A percentile compares a stretch with the other conserved stretches of the same genome.
phyloP scores from a whole-genome alignment of 306 rosid species.

The Fagus sylvatica region DNA sequence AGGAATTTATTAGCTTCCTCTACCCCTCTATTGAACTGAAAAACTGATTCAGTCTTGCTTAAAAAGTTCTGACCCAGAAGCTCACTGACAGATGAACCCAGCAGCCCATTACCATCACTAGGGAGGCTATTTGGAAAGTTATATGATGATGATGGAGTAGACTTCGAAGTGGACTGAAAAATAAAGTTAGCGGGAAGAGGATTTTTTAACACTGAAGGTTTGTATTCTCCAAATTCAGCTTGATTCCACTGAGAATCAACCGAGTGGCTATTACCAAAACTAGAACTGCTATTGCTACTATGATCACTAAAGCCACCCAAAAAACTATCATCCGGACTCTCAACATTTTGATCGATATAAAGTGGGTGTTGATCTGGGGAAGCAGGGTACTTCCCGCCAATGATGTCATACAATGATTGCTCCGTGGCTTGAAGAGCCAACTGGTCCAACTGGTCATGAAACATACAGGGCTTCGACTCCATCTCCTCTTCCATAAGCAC shows the following conservation, averaged over 20 bases:
- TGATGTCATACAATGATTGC: conserved; percentile 50
- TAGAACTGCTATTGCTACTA: conserved; percentile 20
- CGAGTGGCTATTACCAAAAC: conserved; percentile 27
- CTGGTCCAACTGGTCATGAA: conserved; percentile 52
- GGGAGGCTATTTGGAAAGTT: conserved; percentile 4
- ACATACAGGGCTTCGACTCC: conserved; percentile 48
- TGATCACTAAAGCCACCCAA: conserved; percentile 27
- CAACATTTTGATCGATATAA: conserved; percentile 24
- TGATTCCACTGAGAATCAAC: conserved; percentile 26
- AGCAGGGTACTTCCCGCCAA: conserved; percentile 34
- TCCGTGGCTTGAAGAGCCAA: conserved; percentile 53
- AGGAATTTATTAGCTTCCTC: conserved; percentile 70
- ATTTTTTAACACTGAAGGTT: conserved; percentile 36
- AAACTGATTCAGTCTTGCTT: conserved; percentile 46
- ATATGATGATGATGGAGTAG: conserved; percentile 23
- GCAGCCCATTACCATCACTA: conserved; percentile 22
- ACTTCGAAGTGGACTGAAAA: conserved; percentile 44
- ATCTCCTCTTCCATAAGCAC: conserved; percentile 67
- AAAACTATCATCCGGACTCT: conserved; percentile 39
- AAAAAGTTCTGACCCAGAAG: conserved; percentile 27
- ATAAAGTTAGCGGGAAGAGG: conserved; percentile 42
- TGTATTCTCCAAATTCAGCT: conserved; percentile 28
- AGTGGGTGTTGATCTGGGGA: conserved; percentile 49
- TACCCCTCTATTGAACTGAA: conserved; percentile 59
- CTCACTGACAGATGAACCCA: conserved; percentile 31